phyloP scores from a whole-genome alignment of 176 grass and related monocot genomes.

The Secale cereale region DNA sequence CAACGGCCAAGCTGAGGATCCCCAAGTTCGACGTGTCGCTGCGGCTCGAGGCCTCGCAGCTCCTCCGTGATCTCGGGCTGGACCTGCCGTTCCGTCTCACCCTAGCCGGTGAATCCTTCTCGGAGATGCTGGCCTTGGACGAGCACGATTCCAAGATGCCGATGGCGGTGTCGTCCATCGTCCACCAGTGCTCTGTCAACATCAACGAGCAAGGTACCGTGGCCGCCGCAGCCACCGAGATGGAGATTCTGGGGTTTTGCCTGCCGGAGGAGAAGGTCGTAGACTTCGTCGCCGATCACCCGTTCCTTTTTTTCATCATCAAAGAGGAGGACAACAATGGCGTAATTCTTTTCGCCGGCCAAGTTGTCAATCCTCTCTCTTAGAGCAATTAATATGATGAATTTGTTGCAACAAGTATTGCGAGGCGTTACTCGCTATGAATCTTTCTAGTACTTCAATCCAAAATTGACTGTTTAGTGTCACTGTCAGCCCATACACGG shows the following conservation, averaged over 20 bases:
- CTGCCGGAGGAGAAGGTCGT: not conserved
- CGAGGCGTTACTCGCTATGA: not conserved
- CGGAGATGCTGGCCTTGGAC: too few relatives aligned
- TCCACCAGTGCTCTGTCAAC: not conserved
- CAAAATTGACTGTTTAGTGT: not conserved
- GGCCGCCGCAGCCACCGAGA: not conserved
- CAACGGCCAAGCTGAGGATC: slow-evolving; percentile 19
- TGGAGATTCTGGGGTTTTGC: not conserved
- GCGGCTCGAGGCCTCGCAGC: slow-evolving; percentile 26
- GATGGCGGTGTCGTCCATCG: not conserved
- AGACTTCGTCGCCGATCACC: not conserved
- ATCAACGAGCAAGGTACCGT: not conserved
- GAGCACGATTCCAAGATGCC: not conserved
- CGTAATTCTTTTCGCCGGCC: not conserved
- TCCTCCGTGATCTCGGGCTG: slow-evolving; percentile 16
- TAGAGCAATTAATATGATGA: not conserved
- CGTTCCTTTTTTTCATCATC: not conserved
- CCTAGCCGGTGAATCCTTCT: not conserved
- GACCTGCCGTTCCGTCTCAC: not conserved
- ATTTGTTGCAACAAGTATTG: not conserved
- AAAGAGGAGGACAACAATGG: not conserved
- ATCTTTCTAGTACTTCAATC: not conserved
- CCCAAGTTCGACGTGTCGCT: slow-evolving; percentile 34
- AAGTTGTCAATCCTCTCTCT: not conserved
- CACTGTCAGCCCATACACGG: too few relatives aligned